These are phyloP conservation scores for Glebionis coronaria DNA, from an alignment of 129 eudicot species.

Conservation along the genomic window DNA sequence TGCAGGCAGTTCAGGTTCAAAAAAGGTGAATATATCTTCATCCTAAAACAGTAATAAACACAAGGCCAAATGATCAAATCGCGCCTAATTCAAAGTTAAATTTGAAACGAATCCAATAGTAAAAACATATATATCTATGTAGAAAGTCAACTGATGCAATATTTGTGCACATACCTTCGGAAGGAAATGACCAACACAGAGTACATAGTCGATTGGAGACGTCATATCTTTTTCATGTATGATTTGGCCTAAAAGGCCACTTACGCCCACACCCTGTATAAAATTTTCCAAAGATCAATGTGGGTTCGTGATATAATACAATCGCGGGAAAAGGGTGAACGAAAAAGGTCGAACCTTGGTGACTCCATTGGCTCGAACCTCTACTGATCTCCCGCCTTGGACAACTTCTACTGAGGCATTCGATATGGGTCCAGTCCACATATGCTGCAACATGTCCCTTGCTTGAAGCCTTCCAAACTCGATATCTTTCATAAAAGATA, in stretches of 20 bases:
- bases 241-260: conserved; percentile 75
- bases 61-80: neutral
- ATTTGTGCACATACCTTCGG: conserved; percentile 50
- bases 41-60: conserved; percentile 45
- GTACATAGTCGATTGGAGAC: conserved; percentile 78
- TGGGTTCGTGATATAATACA: neutral
- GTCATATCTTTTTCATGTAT: conserved; percentile 58
- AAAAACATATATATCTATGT: no score
- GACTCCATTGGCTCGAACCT: conserved; percentile 88
- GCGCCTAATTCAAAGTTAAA: neutral
- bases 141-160: neutral
- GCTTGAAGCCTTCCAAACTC: conserved; percentile 94
- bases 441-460: conserved; percentile 84
- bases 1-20: conserved; percentile 85
- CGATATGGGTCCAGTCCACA: conserved; percentile 93
- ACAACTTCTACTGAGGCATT: conserved; percentile 93
- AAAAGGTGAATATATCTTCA: conserved; percentile 83
- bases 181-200: conserved; percentile 81
- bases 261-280: conserved; percentile 68
- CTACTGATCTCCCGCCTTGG: conserved; percentile 89
- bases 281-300: conserved; percentile 8
- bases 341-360: conserved; percentile 55
- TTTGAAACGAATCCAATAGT: neutral
- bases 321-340: neutral
- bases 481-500: conserved; percentile 38